Evolutionary conservation across 371 early-diverging fungal species (phyloP).

Genomic region (Mucor lusitanicus): DNA sequence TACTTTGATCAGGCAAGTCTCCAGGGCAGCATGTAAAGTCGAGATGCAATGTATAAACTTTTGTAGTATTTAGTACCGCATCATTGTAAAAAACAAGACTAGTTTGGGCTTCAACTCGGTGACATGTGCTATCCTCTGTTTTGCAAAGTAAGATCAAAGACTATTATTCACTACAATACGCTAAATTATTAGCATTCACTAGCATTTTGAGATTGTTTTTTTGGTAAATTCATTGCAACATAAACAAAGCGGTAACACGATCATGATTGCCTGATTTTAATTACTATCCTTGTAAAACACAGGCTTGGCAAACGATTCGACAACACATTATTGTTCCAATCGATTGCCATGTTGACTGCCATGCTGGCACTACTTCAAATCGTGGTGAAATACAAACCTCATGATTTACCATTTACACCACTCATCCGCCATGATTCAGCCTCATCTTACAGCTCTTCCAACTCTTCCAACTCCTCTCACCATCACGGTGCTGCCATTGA

Average conservation of each 20-base stretch:
- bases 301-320: constrained; percentile 65
- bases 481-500: constrained; percentile 1
- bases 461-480: background rate
- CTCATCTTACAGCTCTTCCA: constrained; percentile 4
- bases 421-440: constrained; percentile 11
- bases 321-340: constrained; percentile 56
- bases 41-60: background rate
- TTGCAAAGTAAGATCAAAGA: constrained; percentile 31
- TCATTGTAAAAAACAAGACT: constrained; percentile 29
- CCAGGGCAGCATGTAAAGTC: background rate
- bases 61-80: constrained; percentile 20
- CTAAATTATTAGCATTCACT: no score
- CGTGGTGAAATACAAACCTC: constrained; percentile 32
- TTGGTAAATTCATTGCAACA: constrained; percentile 39
- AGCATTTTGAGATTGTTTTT: constrained; percentile 64
- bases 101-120: constrained; percentile 39
- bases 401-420: constrained; percentile 13
- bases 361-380: constrained; percentile 56
- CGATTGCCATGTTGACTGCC: constrained; percentile 62
- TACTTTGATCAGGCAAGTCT: constrained; percentile 40
- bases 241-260: constrained; percentile 3
- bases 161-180: no score
- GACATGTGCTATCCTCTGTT: constrained; percentile 39
- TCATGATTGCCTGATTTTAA: background rate
- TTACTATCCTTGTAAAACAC: background rate